Percentiles rank a stretch among this genome's conserved stretches.
Evolutionary conservation across 768 basidiomycete species (phyloP).

Genomic region (Hygrophoropsis aurantiaca): DNA sequence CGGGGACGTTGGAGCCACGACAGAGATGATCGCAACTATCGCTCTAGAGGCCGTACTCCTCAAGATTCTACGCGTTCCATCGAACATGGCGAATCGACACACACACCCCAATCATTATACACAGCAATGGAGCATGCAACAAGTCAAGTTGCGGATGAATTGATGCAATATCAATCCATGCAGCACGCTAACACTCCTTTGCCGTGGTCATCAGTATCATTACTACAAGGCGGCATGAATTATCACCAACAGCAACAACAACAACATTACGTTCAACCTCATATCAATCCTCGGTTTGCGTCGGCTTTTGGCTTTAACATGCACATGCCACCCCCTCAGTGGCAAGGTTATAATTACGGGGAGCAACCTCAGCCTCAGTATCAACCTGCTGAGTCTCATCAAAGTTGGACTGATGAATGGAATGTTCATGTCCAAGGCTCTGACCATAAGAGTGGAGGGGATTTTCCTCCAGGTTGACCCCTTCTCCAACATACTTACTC

Average conservation of each 20-base stretch:
- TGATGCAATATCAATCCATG: slow-evolving; percentile 9
- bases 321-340: slow-evolving; percentile 4
- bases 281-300: slow-evolving; percentile 83
- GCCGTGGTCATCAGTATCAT: slow-evolving; percentile 15
- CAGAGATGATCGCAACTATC: slow-evolving; percentile 15
- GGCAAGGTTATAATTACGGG: slow-evolving; percentile 13
- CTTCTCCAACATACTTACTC: no score
- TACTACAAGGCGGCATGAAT: slow-evolving; percentile 3
- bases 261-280: slow-evolving; percentile 61
- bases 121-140: slow-evolving; percentile 44
- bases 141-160: slow-evolving; percentile 36
- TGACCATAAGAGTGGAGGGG: slow-evolving; percentile 20
- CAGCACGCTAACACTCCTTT: slow-evolving; percentile 10
- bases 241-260: slow-evolving; percentile 14
- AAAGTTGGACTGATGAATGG: slow-evolving; percentile 42
- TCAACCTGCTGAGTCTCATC: slow-evolving; percentile 7
- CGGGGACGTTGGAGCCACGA: slow-evolving; percentile 33
- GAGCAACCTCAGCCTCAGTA: slow-evolving; percentile 19
- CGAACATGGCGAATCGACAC: slow-evolving; percentile 2
- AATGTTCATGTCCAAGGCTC: slow-evolving; percentile 26
- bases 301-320: slow-evolving; percentile 57
- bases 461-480: slow-evolving; percentile 15
- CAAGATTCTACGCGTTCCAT: not conserved
- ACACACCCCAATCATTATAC: slow-evolving; percentile 31
- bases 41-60: not conserved